Percentiles rank a stretch among this genome's conserved stretches.
Conservation (phyloP, 345 rosid genomes). For the Ceriops zippeliana region DNA sequence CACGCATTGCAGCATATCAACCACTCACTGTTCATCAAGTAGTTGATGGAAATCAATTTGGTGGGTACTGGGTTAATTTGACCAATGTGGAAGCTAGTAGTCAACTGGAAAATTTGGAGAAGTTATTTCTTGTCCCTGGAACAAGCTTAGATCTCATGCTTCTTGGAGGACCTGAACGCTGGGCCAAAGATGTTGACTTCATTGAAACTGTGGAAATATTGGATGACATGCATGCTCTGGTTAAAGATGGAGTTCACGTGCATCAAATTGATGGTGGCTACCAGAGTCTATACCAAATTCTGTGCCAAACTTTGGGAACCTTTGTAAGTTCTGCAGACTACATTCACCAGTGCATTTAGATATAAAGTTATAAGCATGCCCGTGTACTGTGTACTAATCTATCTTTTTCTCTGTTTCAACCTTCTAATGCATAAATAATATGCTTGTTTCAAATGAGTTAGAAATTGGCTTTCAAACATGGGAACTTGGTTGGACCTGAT, state of each 20-base stretch:
- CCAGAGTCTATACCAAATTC: slow-evolving; percentile 49
- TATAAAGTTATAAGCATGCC: too few species aligned
- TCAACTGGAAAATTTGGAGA: slow-evolving; percentile 44
- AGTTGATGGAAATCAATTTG: slow-evolving; percentile 75
- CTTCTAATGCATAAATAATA: slow-evolving; percentile 8
- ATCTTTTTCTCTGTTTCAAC: background rate
- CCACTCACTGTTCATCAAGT: slow-evolving; percentile 64
- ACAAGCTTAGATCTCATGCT: slow-evolving; percentile 65
- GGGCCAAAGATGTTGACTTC: slow-evolving; percentile 60
- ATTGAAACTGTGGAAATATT: slow-evolving; percentile 50
- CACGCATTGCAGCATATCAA: slow-evolving; percentile 65
- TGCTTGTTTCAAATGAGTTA: slow-evolving; percentile 33
- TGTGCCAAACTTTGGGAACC: slow-evolving; percentile 57
- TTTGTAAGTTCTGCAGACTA: slow-evolving; percentile 50
- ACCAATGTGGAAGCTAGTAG: slow-evolving; percentile 38
- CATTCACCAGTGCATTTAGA: too few species aligned
- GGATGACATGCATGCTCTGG: slow-evolving; percentile 33
- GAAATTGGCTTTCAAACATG: slow-evolving; percentile 70
- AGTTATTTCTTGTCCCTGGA: slow-evolving; percentile 78
- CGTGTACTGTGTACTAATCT: background rate
- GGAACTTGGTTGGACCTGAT: slow-evolving; percentile 72
- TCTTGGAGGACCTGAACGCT: slow-evolving; percentile 83
- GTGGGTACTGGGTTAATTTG: slow-evolving; percentile 76
- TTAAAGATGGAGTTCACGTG: slow-evolving; percentile 41
- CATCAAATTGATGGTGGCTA: slow-evolving; percentile 40